Percentiles rank a stretch among this genome's conserved stretches.
These are phyloP conservation scores for Kentomonas sorsogonicus DNA, from an alignment of 208 protist genomes.

Conservation along the genomic window DNA sequence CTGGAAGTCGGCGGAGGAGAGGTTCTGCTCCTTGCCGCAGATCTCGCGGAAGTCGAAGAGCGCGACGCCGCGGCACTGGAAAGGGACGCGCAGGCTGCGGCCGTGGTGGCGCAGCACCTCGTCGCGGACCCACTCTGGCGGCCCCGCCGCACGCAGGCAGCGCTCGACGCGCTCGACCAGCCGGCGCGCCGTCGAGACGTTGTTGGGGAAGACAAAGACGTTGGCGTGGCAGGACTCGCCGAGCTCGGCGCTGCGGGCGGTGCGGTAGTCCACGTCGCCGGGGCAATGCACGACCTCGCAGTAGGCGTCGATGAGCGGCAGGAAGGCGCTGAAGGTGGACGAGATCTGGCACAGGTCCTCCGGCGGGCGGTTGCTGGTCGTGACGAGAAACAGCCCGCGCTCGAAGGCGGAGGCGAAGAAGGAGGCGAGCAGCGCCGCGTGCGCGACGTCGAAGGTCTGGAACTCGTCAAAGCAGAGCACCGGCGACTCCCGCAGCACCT, in stretches of 20 bases:
- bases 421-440: constrained; percentile 67
- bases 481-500: constrained; percentile 64
- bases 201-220: constrained; percentile 65
- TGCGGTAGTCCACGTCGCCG: constrained; percentile 52
- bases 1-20: constrained; percentile 70
- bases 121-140: constrained; percentile 33
- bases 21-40: constrained; percentile 35
- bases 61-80: constrained; percentile 58
- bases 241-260: constrained; percentile 21
- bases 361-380: constrained; percentile 83
- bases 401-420: constrained; percentile 79
- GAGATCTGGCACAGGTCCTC: constrained; percentile 67
- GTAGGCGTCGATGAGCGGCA: constrained; percentile 50
- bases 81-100: constrained; percentile 56
- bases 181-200: constrained; percentile 28
- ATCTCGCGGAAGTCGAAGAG: constrained; percentile 81
- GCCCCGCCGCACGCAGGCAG: constrained; percentile 17
- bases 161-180: constrained; percentile 53
- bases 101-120: constrained; percentile 60
- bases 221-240: constrained; percentile 36
- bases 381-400: constrained; percentile 69
- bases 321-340: constrained; percentile 54
- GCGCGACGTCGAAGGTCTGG: constrained; percentile 87
- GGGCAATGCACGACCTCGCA: constrained; percentile 64
- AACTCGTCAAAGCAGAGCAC: constrained; percentile 92